phyloP scores from a whole-genome alignment of 208 protist genomes.

The Acanthamoeba rhysodes region DNA sequence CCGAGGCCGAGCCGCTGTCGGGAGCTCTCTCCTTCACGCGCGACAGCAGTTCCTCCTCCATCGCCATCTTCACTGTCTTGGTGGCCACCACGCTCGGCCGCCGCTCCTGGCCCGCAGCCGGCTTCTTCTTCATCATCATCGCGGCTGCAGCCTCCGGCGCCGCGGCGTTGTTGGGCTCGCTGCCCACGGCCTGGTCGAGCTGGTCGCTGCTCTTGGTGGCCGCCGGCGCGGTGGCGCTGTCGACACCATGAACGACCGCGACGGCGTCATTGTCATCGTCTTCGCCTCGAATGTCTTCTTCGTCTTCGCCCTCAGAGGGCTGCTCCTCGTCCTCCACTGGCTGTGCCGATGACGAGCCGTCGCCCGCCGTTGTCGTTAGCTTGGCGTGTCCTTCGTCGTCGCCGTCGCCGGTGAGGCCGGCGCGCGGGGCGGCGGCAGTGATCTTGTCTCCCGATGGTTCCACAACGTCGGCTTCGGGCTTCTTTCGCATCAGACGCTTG shows the following conservation, averaged over 20 bases:
- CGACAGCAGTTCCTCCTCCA: conserved; percentile 14
- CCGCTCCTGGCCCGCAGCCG: neutral
- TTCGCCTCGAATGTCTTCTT: neutral
- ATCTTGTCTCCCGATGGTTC: neutral
- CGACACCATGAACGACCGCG: too few species aligned
- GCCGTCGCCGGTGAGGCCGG: neutral
- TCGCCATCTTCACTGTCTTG: conserved; percentile 27
- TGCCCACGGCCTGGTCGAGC: neutral
- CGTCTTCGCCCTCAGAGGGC: conserved; percentile 12
- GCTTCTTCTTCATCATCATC: too few species aligned
- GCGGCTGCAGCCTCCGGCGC: neutral
- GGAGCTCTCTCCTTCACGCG: conserved; percentile 58
- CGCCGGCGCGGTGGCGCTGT: too few species aligned
- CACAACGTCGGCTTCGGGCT: too few species aligned
- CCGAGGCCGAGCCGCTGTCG: neutral
- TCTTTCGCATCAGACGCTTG: neutral
- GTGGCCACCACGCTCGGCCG: neutral
- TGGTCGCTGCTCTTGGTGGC: too few species aligned
- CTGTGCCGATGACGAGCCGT: neutral
- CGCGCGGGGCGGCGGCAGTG: too few species aligned
- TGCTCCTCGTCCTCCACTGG: neutral
- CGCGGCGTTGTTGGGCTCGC: neutral
- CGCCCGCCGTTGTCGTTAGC: neutral
- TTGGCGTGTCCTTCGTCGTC: neutral
- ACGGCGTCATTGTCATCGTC: neutral